These are phyloP conservation scores for Veloboletus limbatus DNA, from an alignment of 1,284 basidiomycete species.

Conservation along the genomic window DNA sequence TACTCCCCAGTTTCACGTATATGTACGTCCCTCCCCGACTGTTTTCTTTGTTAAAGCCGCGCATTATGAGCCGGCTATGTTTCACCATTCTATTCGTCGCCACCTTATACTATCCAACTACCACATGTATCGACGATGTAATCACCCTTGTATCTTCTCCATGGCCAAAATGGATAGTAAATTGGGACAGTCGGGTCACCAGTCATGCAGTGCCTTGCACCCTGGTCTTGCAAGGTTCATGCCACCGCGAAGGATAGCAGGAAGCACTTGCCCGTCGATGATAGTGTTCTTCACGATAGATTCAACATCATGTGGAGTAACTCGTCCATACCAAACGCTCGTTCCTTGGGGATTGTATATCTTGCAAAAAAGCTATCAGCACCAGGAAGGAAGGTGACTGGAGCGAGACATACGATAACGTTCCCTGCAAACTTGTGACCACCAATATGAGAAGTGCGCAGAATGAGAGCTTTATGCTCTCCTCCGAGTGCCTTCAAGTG, in stretches of 20 bases:
- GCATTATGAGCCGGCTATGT: conserved; percentile 11
- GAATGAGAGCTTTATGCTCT: conserved; percentile 66
- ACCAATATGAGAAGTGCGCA: conserved; percentile 86
- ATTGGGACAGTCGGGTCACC: conserved; percentile 44
- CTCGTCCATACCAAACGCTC: conserved; percentile 91
- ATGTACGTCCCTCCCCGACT: not conserved
- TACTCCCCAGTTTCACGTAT: conserved; percentile 6
- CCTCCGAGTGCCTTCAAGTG: conserved; percentile 52
- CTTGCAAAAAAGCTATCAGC: conserved; percentile 26
- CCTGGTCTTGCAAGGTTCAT: conserved; percentile 70
- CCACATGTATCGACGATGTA: conserved; percentile 29
- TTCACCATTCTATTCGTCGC: conserved; percentile 5
- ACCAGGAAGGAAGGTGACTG: not conserved
- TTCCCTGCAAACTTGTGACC: conserved; percentile 93
- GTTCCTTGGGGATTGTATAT: conserved; percentile 85
- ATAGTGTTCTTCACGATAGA: conserved; percentile 87
- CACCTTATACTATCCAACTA: conserved; percentile 24
- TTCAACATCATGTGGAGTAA: conserved; percentile 84
- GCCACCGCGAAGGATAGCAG: conserved; percentile 80
- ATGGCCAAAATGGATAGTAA: not conserved
- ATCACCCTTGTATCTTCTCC: conserved; percentile 15
- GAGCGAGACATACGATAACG: conserved; percentile 59
- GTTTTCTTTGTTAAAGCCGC: conserved; percentile 6
- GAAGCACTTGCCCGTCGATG: conserved; percentile 76
- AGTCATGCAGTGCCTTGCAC: conserved; percentile 66